Conservation (phyloP, 202 grass and related monocot species). For the Tripidium arundinaceum region DNA sequence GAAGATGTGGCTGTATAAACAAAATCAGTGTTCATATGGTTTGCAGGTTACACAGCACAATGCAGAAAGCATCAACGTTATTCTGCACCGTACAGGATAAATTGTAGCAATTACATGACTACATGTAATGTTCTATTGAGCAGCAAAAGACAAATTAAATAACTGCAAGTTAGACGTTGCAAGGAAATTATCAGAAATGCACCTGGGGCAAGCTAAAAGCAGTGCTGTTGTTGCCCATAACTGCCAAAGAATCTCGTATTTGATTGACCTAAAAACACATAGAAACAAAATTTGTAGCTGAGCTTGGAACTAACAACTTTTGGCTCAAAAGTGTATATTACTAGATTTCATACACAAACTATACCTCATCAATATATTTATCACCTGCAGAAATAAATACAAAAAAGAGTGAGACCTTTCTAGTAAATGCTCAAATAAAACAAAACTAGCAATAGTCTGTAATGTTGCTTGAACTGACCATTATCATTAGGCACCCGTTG, state of each 20-base stretch:
- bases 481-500: conserved; percentile 76
- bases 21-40: neutral
- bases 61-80: neutral
- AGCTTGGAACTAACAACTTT: neutral
- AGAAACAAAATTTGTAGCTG: conserved; percentile 10
- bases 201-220: conserved; percentile 99
- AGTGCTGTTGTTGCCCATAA: conserved; percentile 94
- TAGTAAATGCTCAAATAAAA: conserved; percentile 19
- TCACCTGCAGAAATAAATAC: conserved; percentile 58
- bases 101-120: neutral
- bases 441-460: neutral
- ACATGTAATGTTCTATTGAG: neutral
- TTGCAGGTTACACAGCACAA: conserved; percentile 3
- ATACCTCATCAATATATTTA: conserved; percentile 93
- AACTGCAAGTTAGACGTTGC: neutral
- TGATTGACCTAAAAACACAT: conserved; percentile 74
- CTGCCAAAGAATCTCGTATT: conserved; percentile 89
- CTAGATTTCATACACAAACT: conserved; percentile 24
- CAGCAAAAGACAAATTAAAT: neutral
- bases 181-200: conserved; percentile 15
- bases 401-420: neutral
- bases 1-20: conserved; percentile 86
- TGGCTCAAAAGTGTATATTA: neutral
- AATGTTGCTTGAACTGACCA: conserved; percentile 42
- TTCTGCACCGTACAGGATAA: neutral